Evolutionary conservation across 2,329 filamentous ascomycete species (phyloP), one percentile per base, ranked within the genome.

Genomic region (Thelonectria olida): DNA sequence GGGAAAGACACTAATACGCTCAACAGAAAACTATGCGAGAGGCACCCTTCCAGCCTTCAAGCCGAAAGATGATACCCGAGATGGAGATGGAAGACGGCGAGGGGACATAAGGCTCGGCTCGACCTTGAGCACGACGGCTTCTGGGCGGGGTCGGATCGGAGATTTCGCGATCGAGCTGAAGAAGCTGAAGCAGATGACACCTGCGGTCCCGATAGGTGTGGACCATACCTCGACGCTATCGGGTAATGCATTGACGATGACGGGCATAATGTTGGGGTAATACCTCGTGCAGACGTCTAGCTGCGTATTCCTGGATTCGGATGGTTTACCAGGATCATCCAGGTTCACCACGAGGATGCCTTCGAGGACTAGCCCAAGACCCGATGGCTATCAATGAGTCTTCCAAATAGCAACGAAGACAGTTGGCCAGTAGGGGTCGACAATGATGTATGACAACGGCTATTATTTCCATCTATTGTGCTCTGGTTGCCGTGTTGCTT

Each of bases 151-250:
- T 45, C 28, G 53, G 31, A 52, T 52, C 42, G 36, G 51, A 25
- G 22, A 42, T 50, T 52, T 56, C 34, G 5, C 22, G 51, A 60
- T 47, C 57, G 17, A 42, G 49, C 36, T 51, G 54, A 56, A n/a
- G 22, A 36, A 57, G 47, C 47, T 54, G 56, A 42, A 54, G 17
- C 19, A 44, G 51, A 51, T 41, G 45, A 47, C 45, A 60, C 15
- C 44, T 55, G 44, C 39, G 48, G 49, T 41, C 27, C 50, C 45
- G 28, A 28, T 19, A 19, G 49, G 34, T 53, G 42, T 59, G 56
- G 56, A 59, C 23, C 57, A 59, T 51, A 36, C 50, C 54, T 27
- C 44, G 25, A 23, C 44, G 36, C 51, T 50, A 55, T 54, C 38
- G 48, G 15, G 25, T 45, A 28, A 27, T 38, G 45, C 51, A 55